phyloP scores from a whole-genome alignment of 257 asterid species.

The Fraxinus cuspidata region DNA sequence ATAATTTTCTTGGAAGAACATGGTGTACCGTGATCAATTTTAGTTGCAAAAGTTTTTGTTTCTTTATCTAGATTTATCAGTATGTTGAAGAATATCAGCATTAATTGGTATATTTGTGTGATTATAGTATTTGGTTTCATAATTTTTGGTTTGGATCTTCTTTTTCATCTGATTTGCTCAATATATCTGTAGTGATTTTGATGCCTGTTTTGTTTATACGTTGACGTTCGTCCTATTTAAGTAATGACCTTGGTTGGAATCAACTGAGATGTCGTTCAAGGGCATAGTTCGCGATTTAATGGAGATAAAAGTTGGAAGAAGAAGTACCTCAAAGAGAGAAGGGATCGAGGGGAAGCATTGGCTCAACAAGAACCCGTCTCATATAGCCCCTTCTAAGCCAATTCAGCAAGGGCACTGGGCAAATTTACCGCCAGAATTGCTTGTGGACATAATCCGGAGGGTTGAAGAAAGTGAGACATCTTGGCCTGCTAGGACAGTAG shows the following conservation, averaged over 20 bases:
- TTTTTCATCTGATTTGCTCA: neutral
- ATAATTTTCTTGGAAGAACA: no score
- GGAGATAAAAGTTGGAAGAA: conserved; percentile 36
- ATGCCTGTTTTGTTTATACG: no score
- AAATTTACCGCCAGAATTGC: conserved; percentile 82
- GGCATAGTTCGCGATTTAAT: conserved; percentile 30
- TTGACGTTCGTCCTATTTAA: no score
- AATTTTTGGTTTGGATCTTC: neutral
- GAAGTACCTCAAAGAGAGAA: conserved; percentile 29
- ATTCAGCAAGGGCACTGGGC: conserved; percentile 93
- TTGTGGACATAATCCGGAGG: conserved; percentile 76
- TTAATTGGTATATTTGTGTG: neutral
- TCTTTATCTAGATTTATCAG: neutral
- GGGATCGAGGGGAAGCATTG: conserved; percentile 32
- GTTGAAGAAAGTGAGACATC: conserved; percentile 89
- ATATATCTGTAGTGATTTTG: no score
- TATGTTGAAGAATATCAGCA: neutral
- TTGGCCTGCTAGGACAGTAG: conserved; percentile 86
- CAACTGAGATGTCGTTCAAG: conserved; percentile 29
- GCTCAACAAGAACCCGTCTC: conserved; percentile 54
- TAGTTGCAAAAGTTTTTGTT: no score
- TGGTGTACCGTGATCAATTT: neutral
- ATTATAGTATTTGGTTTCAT: neutral
- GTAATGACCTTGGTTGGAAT: conserved; percentile 18
- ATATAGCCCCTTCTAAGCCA: conserved; percentile 61